Evolutionary conservation across 768 basidiomycete species (phyloP), one percentile per base, ranked within the genome.

Genomic region (Vishniacozyma victoriae): DNA sequence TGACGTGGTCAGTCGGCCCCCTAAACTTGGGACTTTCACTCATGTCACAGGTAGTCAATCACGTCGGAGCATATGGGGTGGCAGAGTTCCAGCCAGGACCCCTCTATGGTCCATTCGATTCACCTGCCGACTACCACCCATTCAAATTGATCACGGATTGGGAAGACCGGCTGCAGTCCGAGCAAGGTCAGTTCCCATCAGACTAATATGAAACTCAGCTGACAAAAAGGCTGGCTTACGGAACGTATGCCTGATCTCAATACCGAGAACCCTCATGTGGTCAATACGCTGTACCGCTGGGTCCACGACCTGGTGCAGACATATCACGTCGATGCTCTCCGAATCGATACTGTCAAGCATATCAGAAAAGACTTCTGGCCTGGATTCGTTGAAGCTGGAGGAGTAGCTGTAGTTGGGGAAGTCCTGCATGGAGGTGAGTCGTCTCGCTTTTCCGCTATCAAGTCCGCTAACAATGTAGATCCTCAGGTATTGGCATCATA

Each of bases 381-480:
- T 1, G 64, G 67, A 5, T 89, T 92, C 62, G 83, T 82, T 53
- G 74, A 70, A 35, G 80, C 78, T 19, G 84, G 85, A 0, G 87
- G 84, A 9, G 84, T 89, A 6, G 90, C 85, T 71, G 89, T 86
- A 55, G 83, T 91, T 47, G 89, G 89, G 33, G 87, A 90, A 72
- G 85, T 91, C 15, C 50, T 69, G 16, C 68, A 70, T 35, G 67
- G 70, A 6, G 63, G 69, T 71, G 39, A 55, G 59, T 16, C 39
- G 22, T 20, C 44, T 14, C 4, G 16, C 31, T 12, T 13, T 12
- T 12, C 6, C 3, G n/a, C 16, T 20, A 1, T 20, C 33, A 5
- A 27, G 20, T n/a, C n/a, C 16, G 27, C 36, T 38, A 31, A 41
- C 41, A 16, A 25, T 33, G 13, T 26, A 71, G 65, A 71, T 47